A percentile compares a stretch with the other conserved stretches of the same genome.
phyloP scores from a whole-genome alignment of 345 rosid species.

The Eucalyptus leucophloia region DNA sequence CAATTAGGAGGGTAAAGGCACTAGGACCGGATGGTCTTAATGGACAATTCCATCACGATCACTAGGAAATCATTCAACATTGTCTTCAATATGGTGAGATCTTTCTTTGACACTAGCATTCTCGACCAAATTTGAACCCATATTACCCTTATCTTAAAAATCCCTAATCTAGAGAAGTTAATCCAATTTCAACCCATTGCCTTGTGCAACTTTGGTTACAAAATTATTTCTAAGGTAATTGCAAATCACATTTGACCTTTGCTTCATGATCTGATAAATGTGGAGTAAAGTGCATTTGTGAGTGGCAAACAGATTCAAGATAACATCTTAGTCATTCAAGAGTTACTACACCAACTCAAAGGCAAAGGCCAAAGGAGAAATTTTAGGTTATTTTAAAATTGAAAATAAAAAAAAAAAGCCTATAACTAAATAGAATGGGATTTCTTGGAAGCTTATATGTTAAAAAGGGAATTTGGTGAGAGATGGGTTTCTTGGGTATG shows the following conservation, averaged over 20 bases:
- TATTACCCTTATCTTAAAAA: background rate
- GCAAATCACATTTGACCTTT: background rate
- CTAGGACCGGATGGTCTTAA: background rate
- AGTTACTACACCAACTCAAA: background rate
- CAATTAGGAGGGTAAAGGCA: background rate
- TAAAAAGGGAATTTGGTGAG: background rate
- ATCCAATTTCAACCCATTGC: background rate
- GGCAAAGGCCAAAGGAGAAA: background rate
- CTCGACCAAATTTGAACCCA: background rate
- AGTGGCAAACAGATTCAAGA: background rate
- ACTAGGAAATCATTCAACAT: background rate
- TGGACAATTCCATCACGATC: background rate
- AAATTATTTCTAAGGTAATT: background rate
- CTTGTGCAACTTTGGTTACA: background rate
- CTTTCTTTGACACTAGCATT: background rate
- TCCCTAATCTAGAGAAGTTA: background rate
- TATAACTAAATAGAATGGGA: fast-evolving
- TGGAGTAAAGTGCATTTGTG: background rate
- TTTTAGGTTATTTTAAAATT: background rate
- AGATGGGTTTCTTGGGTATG: background rate
- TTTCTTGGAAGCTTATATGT: background rate
- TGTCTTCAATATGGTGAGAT: background rate
- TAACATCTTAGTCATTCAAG: background rate
- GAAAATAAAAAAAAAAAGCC: background rate
- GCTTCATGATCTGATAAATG: background rate